Base-by-base conservation (phyloP, 495 filamentous ascomycete genomes). In the Pyronema domesticum region DNA sequence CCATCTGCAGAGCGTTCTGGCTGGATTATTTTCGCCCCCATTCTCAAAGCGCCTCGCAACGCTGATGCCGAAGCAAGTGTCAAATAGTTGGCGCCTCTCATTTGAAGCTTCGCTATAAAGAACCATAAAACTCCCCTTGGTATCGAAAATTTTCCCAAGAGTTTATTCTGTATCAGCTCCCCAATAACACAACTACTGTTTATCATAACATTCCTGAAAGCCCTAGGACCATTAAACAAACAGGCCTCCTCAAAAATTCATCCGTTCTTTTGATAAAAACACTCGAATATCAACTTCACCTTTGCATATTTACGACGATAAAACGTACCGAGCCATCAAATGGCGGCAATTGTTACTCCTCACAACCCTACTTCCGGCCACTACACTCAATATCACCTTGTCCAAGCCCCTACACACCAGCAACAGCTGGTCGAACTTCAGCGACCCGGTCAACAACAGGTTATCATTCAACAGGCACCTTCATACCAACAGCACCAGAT, bases 401-500 rank as follows among this genome's bases (percentile, higher is more conserved):
- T 34, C 11, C 18, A 10, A n/a, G 11, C 48, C 3, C 33, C 9
- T 14, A 3, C 8, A 34, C 48, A 33, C 7, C 50, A 53, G 50
- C 36, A 40, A 18, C 50, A 53, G n/a, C n/a, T 15, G 5, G 10
- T 42, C 15, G 14, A 40, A 37, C 7, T 19, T n/a, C 35, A 40
- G 30, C 36, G 36, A 23, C 35, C 11, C 10, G 36, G 5, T 18
- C 50, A 53, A 34, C 50, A 53, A 33, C 50, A 40, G 35, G 36
- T 40, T 9, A n/a, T 40, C 8, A 40, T 40, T 14, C 50, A 53
- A 23, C 50, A 53, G 18, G 23, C 47, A 13, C 47, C 47, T 36
- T 19, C 30, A 50, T 50, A 50, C 19, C 50, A 53, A 18, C 45
- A n/a, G 35, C 50, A 53, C 35, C 50, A 53, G 50, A 14, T 15